Evolutionary conservation across 2,329 filamentous ascomycete species (phyloP), one percentile per base, ranked within the genome.

Genomic region (Cryoendolithus antarcticus): DNA sequence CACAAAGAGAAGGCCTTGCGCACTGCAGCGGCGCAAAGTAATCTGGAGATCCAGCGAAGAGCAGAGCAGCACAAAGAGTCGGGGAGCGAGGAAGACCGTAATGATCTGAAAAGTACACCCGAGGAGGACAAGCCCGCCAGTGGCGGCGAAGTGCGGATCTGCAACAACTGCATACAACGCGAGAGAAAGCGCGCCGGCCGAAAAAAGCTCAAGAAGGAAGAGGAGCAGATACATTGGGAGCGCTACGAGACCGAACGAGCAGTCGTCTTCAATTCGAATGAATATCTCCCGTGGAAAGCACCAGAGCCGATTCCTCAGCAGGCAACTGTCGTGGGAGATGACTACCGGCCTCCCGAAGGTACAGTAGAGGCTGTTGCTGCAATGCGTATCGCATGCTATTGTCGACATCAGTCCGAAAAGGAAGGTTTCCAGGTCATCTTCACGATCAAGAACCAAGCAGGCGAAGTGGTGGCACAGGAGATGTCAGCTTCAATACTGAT

Each of bases 351-450:
- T 13, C 64, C 67, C 33, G 67, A 70, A 34, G 77, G 75, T 37
- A 75, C 80, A 5, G 77, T 85, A 66, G 80, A 86, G 54, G 78
- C 93, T 13, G 80, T 88, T 49, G 77, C 85, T 2, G 86, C 86
- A 0, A 94, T 96, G 88, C 80, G 89, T 7, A 95, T 98, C 53
- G 86, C 88, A 15, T 98, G 89, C 60, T 98, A 96, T 62, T 96
- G 89, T 62, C 78, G 89, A 12, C 89, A 98, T 57, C 89, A 96
- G 52, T 78, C 82, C 43, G 91, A 96, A 63, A 96, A 96, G 65
- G 69, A 81, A 49, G 89, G 89, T 1, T 98, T 95, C 62, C 72
- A 73, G 62, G 86, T 96, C 52, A 93, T 98, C 47, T 93, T 96
- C 62, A 96, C 89, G 1, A 71, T 98, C 54, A 93, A 88, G 56